Evolutionary conservation across 2,329 filamentous ascomycete genomes (phyloP), one percentile per base, ranked within the genome.

Genomic region (Zasmidium cellare): DNA sequence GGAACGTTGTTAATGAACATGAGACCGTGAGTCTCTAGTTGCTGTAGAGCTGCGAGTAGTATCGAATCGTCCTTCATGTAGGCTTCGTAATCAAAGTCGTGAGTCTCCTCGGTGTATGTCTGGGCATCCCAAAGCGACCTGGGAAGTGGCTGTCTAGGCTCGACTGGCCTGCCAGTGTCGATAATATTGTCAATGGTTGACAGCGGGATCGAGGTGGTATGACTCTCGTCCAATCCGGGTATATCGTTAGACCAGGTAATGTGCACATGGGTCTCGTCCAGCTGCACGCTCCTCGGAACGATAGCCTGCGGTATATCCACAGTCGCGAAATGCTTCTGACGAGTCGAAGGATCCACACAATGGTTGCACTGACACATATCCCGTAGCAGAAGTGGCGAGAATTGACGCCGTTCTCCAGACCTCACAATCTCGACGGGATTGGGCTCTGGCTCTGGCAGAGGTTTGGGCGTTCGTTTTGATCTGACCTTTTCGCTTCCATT

Each of bases 1-100:
- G 93, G 92, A 5, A 96, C 87, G 59, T 85, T 83, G 50, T 83
- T 84, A 24, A 97, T 74, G 72, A 96, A 91, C 16, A 96, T 76
- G 0, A 97, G 77, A 0, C 94, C 94, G 51, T 87, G 82, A 28
- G 76, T 76, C 35, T 82, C 76, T 2, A 97, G 78, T 51, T 86
- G 81, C 12, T 77, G 73, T 53, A 96, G 77, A 2, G 84, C 87
- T 2, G 78, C 71, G 67, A 81, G 82, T 56, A 96, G 85, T 0
- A 77, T 78, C 0, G 73, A 68, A 49, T 84, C 84, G 14, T 80
- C 69, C 0, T 75, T 71, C 80, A 96, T 88, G 75, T 91, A 97
- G 41, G 87, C 84, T 0, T 84, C 69, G 74, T 89, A 96, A 54
- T 85, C 79, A 46, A 94, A 78, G 73, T 82, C 85, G 50, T 78